These are phyloP conservation scores for Sporisorium sorghi DNA, from an alignment of 1,284 basidiomycete species.

Conservation along the genomic window DNA sequence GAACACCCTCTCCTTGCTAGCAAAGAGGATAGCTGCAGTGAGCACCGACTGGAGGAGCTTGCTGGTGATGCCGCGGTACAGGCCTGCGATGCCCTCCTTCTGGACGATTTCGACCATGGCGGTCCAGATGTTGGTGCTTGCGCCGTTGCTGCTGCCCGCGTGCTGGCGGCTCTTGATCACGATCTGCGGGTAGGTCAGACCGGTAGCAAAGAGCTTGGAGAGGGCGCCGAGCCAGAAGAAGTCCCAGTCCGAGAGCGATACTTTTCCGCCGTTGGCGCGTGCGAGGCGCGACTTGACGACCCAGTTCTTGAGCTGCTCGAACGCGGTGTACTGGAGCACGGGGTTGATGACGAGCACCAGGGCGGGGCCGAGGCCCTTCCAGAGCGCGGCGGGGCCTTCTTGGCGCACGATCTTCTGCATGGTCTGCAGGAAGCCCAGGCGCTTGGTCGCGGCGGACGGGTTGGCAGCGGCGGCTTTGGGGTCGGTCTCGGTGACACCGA, in stretches of 20 bases:
- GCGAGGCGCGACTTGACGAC: slow-evolving; percentile 59
- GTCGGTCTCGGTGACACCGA: slow-evolving; percentile 39
- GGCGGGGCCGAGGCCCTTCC: slow-evolving; percentile 95
- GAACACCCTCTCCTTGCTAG: slow-evolving; percentile 67
- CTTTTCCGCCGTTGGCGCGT: slow-evolving; percentile 33
- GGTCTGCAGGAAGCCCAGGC: slow-evolving; percentile 73
- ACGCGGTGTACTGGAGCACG: slow-evolving; percentile 75
- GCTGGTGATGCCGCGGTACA: slow-evolving; percentile 67
- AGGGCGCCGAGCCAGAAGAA: slow-evolving; percentile 68
- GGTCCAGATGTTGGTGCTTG: slow-evolving; percentile 64
- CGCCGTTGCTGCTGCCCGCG: slow-evolving; percentile 54
- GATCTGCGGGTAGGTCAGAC: slow-evolving; percentile 68
- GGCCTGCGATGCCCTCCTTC: slow-evolving; percentile 61
- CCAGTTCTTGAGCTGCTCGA: slow-evolving; percentile 68
- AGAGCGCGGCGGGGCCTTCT: slow-evolving; percentile 85
- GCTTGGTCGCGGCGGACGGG: slow-evolving; percentile 32
- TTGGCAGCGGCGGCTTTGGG: slow-evolving; percentile 27
- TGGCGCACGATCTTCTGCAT: slow-evolving; percentile 79
- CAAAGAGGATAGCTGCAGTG: slow-evolving; percentile 68
- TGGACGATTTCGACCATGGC: slow-evolving; percentile 68
- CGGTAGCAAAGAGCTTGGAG: slow-evolving; percentile 66
- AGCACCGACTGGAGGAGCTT: slow-evolving; percentile 67
- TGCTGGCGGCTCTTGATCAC: slow-evolving; percentile 69
- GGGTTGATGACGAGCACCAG: slow-evolving; percentile 94
- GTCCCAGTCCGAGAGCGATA: slow-evolving; percentile 63